Evolutionary conservation across 2,329 filamentous ascomycete genomes (phyloP).

Genomic region (Samsoniella hepiali): DNA sequence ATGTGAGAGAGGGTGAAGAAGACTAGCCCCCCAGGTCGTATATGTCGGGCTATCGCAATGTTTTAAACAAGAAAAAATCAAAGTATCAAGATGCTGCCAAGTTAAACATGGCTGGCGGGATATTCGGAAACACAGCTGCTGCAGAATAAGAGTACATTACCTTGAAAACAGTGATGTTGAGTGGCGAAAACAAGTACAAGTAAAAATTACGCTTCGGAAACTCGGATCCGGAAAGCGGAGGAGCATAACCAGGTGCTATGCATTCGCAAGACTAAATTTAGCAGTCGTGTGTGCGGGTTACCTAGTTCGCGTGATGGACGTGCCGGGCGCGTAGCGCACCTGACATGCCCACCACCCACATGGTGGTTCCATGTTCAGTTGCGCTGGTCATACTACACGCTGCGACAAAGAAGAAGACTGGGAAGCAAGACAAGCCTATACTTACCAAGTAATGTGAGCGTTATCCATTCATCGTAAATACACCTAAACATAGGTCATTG

Average conservation of each 20-base stretch:
- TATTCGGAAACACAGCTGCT: neutral
- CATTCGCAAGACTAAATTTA: neutral
- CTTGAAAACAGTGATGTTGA: neutral
- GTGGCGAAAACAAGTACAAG: neutral
- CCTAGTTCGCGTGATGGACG: neutral
- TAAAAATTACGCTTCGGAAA: neutral
- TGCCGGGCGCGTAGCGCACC: neutral
- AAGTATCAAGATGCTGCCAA: no score
- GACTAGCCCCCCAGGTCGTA: neutral
- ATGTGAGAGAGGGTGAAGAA: no score
- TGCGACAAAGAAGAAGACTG: neutral
- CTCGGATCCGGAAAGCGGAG: neutral
- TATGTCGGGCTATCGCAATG: neutral
- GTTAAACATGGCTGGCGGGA: no score
- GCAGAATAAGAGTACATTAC: neutral
- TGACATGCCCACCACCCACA: neutral
- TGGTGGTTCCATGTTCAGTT: neutral
- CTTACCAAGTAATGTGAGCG: constrained; percentile 3
- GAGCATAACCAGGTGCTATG: neutral
- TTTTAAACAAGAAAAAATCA: neutral
- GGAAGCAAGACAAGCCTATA: neutral
- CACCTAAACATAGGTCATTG: neutral
- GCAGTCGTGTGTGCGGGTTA: neutral
- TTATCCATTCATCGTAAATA: neutral
- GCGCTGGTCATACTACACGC: neutral